Evolutionary conservation across 768 basidiomycete species (phyloP).

Genomic region (Naganishia kalamii): DNA sequence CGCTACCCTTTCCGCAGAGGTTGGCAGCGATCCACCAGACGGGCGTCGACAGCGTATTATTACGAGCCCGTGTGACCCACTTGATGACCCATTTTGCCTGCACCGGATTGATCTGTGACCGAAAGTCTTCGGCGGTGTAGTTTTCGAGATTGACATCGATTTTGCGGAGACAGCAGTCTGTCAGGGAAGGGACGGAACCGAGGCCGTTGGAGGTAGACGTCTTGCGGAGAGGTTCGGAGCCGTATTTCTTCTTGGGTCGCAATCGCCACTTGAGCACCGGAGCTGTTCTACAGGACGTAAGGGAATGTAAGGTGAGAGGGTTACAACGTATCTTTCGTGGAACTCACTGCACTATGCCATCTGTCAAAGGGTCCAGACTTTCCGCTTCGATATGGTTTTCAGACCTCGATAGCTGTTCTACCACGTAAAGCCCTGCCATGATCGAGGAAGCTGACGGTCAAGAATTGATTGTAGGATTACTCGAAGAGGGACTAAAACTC

Average conservation of each 20-base stretch:
- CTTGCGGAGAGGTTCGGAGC: background rate
- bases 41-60: conserved; percentile 1
- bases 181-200: background rate
- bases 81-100: conserved; percentile 1
- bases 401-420: background rate
- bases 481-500: too few relatives aligned
- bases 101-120: conserved; percentile 1
- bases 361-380: background rate
- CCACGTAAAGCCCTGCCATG: background rate
- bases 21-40: conserved; percentile 4
- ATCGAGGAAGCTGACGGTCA: too few relatives aligned
- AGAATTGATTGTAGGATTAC: too few relatives aligned
- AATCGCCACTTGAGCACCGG: conserved; percentile 11
- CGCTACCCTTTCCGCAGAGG: conserved; percentile 5
- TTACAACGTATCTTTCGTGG: too few relatives aligned
- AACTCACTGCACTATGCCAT: background rate
- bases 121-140: background rate
- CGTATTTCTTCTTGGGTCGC: background rate
- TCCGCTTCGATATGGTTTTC: background rate
- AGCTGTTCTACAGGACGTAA: background rate
- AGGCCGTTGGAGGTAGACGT: background rate
- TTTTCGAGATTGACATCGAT: conserved; percentile 4
- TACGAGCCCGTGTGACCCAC: conserved; percentile 8
- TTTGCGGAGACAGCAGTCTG: conserved; percentile 13
- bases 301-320: too few relatives aligned